These are phyloP conservation scores for Lagerstroemia speciosa DNA, from an alignment of 345 rosid genomes.

Conservation along the genomic window DNA sequence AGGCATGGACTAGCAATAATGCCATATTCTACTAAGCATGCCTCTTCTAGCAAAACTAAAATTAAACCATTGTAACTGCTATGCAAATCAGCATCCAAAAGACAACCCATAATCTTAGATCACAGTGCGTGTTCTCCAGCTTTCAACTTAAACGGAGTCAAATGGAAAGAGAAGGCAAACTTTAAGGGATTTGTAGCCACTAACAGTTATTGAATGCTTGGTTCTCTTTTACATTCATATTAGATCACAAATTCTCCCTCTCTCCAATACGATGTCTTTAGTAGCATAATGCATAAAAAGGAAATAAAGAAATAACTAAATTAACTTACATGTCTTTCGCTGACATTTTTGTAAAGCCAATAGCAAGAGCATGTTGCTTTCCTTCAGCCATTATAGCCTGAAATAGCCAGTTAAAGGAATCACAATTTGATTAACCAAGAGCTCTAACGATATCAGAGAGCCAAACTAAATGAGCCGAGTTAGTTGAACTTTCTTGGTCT, in stretches of 20 bases:
- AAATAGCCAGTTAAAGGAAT: conserved; percentile 11
- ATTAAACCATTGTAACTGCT: too few species aligned
- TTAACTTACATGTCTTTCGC: conserved; percentile 92
- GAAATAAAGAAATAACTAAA: neutral
- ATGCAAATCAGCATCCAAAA: too few species aligned
- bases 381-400: conserved; percentile 99
- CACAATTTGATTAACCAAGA: neutral
- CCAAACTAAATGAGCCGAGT: neutral
- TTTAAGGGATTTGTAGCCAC: neutral
- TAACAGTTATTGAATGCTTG: neutral
- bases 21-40: neutral
- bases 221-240: neutral
- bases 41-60: neutral
- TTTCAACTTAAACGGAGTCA: neutral
- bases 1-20: neutral
- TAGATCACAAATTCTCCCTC: neutral
- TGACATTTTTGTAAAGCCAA: conserved; percentile 96
- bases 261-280: neutral
- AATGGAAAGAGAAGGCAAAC: neutral
- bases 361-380: conserved; percentile 95
- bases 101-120: too few species aligned
- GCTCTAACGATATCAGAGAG: neutral
- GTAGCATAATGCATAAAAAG: neutral
- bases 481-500: neutral
- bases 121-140: neutral